These are phyloP conservation scores for Simplicillium aogashimaense DNA, from an alignment of 2,329 filamentous ascomycete genomes.

Conservation along the genomic window DNA sequence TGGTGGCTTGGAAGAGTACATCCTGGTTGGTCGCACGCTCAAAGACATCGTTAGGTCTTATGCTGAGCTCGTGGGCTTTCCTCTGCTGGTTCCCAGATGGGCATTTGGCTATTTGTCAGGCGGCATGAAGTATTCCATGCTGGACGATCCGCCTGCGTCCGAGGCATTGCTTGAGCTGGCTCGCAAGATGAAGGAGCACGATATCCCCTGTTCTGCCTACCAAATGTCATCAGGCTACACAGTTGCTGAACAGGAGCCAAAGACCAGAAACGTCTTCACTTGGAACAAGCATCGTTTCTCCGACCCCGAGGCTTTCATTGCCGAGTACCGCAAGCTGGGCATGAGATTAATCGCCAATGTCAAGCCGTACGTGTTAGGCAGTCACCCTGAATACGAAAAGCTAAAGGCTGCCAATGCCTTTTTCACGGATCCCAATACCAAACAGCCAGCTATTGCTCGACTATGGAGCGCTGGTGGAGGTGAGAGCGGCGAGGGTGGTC, in stretches of 20 bases:
- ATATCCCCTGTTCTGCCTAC: constrained; percentile 61
- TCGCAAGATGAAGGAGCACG: constrained; percentile 49
- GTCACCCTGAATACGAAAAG: constrained; percentile 55
- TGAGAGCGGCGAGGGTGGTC: constrained; percentile 58
- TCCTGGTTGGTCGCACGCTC: constrained; percentile 56
- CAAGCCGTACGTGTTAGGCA: constrained; percentile 61
- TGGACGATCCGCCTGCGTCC: constrained; percentile 39
- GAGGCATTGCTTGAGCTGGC: constrained; percentile 53
- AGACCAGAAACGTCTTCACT: constrained; percentile 61
- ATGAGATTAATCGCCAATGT: constrained; percentile 63
- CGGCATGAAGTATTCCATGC: constrained; percentile 44
- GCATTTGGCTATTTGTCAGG: constrained; percentile 65
- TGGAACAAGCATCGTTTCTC: constrained; percentile 66
- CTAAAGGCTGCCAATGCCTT: constrained; percentile 49
- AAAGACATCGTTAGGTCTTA: constrained; percentile 57
- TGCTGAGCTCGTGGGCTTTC: constrained; percentile 58
- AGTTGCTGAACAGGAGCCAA: constrained; percentile 54
- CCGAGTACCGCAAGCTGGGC: constrained; percentile 51
- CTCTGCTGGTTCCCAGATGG: constrained; percentile 59
- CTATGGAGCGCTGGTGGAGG: constrained; percentile 66
- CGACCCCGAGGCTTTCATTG: constrained; percentile 53
- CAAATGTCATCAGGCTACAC: constrained; percentile 69
- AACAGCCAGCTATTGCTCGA: constrained; percentile 44
- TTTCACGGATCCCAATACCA: constrained; percentile 49
- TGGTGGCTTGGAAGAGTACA: constrained; percentile 62